Percentiles rank a stretch among this genome's conserved stretches.
Evolutionary conservation across 305 asterid genomes (phyloP).

Genomic region (Withania somnifera): DNA sequence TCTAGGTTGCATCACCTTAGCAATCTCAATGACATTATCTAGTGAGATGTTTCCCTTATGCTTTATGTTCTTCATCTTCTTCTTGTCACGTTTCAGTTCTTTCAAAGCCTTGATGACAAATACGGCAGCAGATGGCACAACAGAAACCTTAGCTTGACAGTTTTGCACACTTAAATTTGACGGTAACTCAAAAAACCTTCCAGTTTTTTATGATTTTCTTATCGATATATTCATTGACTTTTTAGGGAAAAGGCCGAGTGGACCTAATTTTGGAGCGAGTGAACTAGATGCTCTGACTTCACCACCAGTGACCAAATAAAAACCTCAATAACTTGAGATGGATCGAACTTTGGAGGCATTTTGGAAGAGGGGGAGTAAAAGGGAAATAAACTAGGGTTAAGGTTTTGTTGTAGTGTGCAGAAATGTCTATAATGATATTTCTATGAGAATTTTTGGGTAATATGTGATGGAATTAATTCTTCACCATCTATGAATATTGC

Average conservation of each 20-base stretch:
- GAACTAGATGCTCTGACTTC: constrained; percentile 57
- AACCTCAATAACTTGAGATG: constrained; percentile 43
- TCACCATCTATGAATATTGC: too few species aligned
- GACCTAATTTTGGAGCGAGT: constrained; percentile 56
- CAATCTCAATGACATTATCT: constrained; percentile 45
- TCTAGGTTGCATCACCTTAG: constrained; percentile 37
- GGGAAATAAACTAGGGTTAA: too few species aligned
- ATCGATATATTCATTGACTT: constrained; percentile 52
- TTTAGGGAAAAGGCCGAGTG: constrained; percentile 46
- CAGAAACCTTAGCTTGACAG: constrained; percentile 53
- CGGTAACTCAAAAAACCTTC: constrained; percentile 55
- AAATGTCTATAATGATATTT: too few species aligned
- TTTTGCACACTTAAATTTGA: constrained; percentile 52
- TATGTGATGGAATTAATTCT: too few species aligned
- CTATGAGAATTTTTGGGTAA: too few species aligned
- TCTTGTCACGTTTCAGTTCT: constrained; percentile 53
- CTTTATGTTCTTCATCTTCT: constrained; percentile 44
- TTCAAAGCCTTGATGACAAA: constrained; percentile 48
- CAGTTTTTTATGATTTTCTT: constrained; percentile 53
- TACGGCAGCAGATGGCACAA: constrained; percentile 61
- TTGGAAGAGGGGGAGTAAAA: too few species aligned
- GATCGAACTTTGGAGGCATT: constrained; percentile 66
- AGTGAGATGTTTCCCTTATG: constrained; percentile 47
- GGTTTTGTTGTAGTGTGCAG: too few species aligned
- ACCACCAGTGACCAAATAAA: constrained; percentile 59